Evolutionary conservation across 805 yeast species (phyloP).

Genomic region (Lachancea thermotolerans): DNA sequence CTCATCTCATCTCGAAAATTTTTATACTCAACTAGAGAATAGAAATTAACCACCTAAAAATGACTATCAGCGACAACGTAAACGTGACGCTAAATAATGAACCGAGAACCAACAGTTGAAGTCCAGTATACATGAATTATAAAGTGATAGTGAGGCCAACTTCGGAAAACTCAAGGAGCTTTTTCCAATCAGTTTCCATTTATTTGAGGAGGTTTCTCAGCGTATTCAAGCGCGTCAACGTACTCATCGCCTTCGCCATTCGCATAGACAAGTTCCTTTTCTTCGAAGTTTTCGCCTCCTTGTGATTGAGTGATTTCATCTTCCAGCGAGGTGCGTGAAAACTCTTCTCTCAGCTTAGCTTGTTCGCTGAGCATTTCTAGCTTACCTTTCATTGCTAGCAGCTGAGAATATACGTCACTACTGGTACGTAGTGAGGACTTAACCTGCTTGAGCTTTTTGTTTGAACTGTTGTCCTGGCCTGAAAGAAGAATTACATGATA

Average conservation of each 20-base stretch:
- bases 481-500: conserved; percentile 42
- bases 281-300: conserved; percentile 26
- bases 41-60: background rate
- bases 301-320: conserved; percentile 20
- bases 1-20: conserved; percentile 1
- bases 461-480: conserved; percentile 15
- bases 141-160: too few relatives aligned
- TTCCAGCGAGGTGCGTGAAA: conserved; percentile 33
- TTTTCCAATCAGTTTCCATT: background rate
- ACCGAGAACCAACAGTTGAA: too few relatives aligned
- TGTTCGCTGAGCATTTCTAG: conserved; percentile 72
- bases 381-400: conserved; percentile 81
- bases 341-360: conserved; percentile 56
- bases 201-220: background rate
- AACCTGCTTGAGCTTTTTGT: conserved; percentile 45
- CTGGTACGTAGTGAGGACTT: conserved; percentile 51
- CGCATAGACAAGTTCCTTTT: conserved; percentile 34
- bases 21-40: background rate
- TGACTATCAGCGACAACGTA: too few relatives aligned
- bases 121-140: too few relatives aligned
- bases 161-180: too few relatives aligned
- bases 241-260: conserved; percentile 43
- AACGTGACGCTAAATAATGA: too few relatives aligned
- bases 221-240: conserved; percentile 33
- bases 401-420: conserved; percentile 54